Base-by-base conservation (phyloP, 2,329 filamentous ascomycete species). In the Incumbomyces lentus region DNA sequence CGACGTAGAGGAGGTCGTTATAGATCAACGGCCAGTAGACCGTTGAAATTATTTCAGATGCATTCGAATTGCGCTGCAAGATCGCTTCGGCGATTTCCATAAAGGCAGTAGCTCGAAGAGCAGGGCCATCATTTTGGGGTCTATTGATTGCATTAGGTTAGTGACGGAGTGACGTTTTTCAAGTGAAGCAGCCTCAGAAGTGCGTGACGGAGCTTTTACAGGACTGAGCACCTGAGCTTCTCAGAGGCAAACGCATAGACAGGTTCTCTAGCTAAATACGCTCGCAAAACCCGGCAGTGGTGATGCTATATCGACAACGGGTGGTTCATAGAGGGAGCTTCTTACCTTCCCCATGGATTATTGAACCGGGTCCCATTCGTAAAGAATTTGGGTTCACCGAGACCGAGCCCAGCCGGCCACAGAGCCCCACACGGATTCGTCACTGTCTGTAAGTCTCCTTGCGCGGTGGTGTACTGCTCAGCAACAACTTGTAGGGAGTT, bases 301-400 rank as follows among this genome's bases (percentile, higher is more conserved):
- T 26, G 22, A 8, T 5, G 22, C 22, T 26, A 4, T 26, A 5
- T 4, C 22, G 22, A 8, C 22, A 5, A 8, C 8, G 22, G 4
- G 22, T 26, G 22, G 8, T 4, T 4, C 22, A 8, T 8, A 8
- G 6, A 17, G 13, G 6, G n/a, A 22, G 13, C 13, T 19, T 14
- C 44, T 29, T 33, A 46, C 44, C 48, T 44, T 12, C 55, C 55
- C 85, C 85, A 90, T 10, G 67, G 61, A 22, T 76, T 81, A 2
- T 77, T 82, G 60, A 78, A 87, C 14, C 75, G 68, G 13, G 69
- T 74, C 45, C 73, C 63, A 55, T 86, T 73, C 39, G 78, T 76
- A 45, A 81, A 69, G 64, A 76, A 88, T 64, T 88, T 89, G 46
- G 84, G 74, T 62, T 89, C 84, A 32, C 76, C 84, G 7, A 88